Conservation (phyloP, 129 eudicot species). For the Flaveria brownii region DNA sequence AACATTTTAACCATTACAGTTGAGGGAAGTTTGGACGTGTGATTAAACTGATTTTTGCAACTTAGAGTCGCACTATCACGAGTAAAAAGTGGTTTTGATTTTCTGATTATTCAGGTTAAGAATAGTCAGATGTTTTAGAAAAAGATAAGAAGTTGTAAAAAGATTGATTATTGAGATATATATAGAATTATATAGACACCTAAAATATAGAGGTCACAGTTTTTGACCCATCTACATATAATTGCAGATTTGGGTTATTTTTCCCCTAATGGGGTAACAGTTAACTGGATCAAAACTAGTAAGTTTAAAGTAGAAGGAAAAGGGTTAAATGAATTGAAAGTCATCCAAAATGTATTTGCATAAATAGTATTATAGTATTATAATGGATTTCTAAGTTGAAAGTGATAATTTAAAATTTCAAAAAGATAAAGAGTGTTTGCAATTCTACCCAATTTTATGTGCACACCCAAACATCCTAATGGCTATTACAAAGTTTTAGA, state of each 20-base stretch:
- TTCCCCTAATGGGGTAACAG: neutral
- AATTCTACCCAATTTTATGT: neutral
- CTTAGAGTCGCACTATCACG: neutral
- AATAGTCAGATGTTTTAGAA: neutral
- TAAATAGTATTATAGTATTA: neutral
- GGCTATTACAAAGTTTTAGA: neutral
- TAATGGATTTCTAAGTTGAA: neutral
- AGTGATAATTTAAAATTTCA: neutral
- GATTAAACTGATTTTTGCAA: constrained; percentile 6
- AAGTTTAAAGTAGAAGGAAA: no score
- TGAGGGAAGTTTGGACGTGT: no score
- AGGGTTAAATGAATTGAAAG: no score
- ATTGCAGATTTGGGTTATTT: neutral
- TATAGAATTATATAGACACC: neutral
- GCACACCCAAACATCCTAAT: neutral
- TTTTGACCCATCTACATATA: no score
- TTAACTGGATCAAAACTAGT: neutral
- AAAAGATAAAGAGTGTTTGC: neutral
- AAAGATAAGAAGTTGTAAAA: neutral
- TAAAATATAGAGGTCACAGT: no score
- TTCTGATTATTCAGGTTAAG: neutral
- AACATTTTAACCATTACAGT: neutral
- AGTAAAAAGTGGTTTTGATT: neutral
- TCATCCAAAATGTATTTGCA: neutral
- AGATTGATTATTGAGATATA: neutral